Base-by-base conservation (phyloP, 2,329 filamentous ascomycete species). In the Colletotrichum sp. region DNA sequence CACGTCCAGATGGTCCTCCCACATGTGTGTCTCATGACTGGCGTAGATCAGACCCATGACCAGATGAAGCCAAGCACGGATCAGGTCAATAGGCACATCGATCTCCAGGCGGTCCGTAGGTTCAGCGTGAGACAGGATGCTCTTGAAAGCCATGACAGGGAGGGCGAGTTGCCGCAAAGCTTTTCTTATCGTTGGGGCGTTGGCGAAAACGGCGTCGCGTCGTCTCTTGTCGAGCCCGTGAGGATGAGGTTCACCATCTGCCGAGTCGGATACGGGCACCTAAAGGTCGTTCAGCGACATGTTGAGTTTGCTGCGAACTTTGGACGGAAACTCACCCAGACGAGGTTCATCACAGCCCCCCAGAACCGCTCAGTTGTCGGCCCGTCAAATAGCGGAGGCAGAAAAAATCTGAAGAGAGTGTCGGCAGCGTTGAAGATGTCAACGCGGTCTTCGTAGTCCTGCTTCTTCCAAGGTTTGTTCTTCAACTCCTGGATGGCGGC, bases 301-400 rank as follows among this genome's bases (percentile, higher is more conserved):
- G 8, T 24, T 12, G 21, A 30, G 32, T 15, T 18, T 12, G 8
- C 9, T 16, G 10, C 8, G 6, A 39, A 24, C 16, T 10, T 18
- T 8, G 8, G 15, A 24, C 7, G 52, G 28, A 24, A 13, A 71
- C 81, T 78, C 78, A 85, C 85, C 44, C 72, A 59, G 6, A 85
- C 75, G 7, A 84, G 28, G 4, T 69, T 74, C 71, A 80, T 80
- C 0, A 87, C 52, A n/a, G 87, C 85, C 3, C 86, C 88, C 88
- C 87, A 89, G 69, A 84, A 89, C 70, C 87, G 88, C 7, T 76
- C 74, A 2, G 82, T 81, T 5, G 86, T 88, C 1, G 86, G 83
- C 0, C 83, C 84, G 10, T 84, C 78, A 26, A 84, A 83, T 2
- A 79, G 73, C 0, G 78, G 49, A 1, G 88, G 87, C 9, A 89